Evolutionary conservation across 257 asterid genomes (phyloP).

Genomic region (Nicotiana tabacum): DNA sequence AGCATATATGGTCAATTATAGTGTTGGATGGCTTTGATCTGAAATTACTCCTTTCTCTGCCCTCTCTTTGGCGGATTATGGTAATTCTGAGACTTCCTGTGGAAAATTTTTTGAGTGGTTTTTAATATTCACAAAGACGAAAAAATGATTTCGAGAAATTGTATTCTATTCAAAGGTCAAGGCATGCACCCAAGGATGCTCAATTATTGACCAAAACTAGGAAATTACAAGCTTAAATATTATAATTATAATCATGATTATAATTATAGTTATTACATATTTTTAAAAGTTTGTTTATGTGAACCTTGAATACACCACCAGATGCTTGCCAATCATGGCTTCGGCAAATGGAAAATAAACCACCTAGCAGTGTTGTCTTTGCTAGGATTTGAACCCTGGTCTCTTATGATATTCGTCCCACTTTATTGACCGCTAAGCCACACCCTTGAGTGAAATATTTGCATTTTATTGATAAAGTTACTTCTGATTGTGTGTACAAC

Average conservation of each 20-base stretch:
- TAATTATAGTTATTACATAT: too few relatives aligned
- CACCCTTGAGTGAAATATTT: neutral
- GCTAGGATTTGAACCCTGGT: neutral
- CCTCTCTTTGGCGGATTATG: neutral
- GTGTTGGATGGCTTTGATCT: neutral
- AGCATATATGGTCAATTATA: neutral
- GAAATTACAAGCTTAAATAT: neutral
- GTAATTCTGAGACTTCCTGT: neutral
- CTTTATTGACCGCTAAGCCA: neutral
- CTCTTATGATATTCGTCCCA: neutral
- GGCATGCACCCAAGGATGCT: neutral
- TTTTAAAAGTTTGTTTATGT: neutral
- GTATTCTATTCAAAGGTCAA: neutral
- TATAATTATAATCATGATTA: too few relatives aligned
- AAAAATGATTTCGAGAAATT: neutral
- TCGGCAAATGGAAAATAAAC: neutral
- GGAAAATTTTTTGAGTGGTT: neutral
- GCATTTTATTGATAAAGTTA: neutral
- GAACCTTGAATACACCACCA: neutral
- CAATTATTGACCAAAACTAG: neutral
- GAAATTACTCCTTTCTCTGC: neutral
- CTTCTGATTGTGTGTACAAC: conserved; percentile 1
- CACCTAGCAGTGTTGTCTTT: neutral
- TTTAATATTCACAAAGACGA: neutral
- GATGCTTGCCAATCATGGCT: neutral